Conservation (phyloP, 768 basidiomycete genomes). For the Auricularia heimuer region DNA sequence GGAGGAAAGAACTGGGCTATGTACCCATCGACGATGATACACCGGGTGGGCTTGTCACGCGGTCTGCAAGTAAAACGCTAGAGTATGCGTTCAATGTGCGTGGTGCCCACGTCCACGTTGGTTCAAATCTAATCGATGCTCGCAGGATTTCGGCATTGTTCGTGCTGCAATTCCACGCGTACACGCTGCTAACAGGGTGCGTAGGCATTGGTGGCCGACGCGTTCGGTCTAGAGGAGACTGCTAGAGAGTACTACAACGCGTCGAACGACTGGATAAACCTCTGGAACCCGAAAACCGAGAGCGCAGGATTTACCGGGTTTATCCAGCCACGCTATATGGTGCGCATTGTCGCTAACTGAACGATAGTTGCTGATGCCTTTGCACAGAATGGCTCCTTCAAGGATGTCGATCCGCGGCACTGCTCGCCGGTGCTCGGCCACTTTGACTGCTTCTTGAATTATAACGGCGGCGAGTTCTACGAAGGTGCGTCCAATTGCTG, state of each 20-base stretch:
- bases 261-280: slow-evolving; percentile 11
- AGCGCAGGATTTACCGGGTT: slow-evolving; percentile 11
- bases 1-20: slow-evolving; percentile 2
- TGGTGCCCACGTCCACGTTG: no score
- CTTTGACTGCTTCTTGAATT: slow-evolving; percentile 8
- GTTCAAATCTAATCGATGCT: no score
- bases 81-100: slow-evolving; percentile 12
- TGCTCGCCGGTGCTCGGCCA: slow-evolving; percentile 11
- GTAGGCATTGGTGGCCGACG: slow-evolving; percentile 10
- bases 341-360: no score
- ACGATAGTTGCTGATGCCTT: no score
- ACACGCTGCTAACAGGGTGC: background rate
- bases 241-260: slow-evolving; percentile 8
- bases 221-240: slow-evolving; percentile 5
- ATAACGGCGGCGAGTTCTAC: background rate
- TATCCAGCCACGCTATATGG: slow-evolving; percentile 12
- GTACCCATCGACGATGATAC: slow-evolving; percentile 5
- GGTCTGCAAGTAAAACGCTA: slow-evolving; percentile 2
- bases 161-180: background rate
- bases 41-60: background rate
- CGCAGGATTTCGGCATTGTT: slow-evolving; percentile 10
- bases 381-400: slow-evolving; percentile 2
- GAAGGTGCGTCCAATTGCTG: background rate
- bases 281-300: slow-evolving; percentile 11
- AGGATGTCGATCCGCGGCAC: slow-evolving; percentile 8